Evolutionary conservation across 306 rosid genomes (phyloP).

Genomic region (Arachis hypogaea): DNA sequence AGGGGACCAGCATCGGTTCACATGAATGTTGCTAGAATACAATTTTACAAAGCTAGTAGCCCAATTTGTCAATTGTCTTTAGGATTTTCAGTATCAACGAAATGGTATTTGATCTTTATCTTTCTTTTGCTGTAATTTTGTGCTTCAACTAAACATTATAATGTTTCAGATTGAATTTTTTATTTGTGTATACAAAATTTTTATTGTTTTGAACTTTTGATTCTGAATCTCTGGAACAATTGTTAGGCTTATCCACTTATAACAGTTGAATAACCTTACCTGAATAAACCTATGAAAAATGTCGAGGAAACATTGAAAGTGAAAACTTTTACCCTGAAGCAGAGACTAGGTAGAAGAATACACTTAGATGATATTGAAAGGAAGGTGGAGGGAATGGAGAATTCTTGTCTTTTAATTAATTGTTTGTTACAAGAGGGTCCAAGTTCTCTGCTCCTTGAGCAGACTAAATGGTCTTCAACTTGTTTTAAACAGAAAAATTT

Average conservation of each 20-base stretch:
- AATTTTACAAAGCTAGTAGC: not conserved
- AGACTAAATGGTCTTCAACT: constrained; percentile 58
- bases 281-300: constrained; percentile 36
- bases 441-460: constrained; percentile 59
- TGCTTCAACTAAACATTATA: not conserved
- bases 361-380: constrained; percentile 31
- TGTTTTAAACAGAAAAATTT: constrained; percentile 58
- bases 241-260: not conserved
- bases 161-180: not conserved
- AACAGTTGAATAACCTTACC: constrained; percentile 1
- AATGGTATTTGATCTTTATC: not conserved
- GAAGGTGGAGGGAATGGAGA: constrained; percentile 55
- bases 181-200: not conserved
- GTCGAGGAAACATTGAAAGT: constrained; percentile 40
- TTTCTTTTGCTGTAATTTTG: not conserved
- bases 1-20: not conserved
- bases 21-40: constrained; percentile 14
- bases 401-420: constrained; percentile 50
- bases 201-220: not conserved
- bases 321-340: constrained; percentile 34
- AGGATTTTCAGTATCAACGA: not conserved
- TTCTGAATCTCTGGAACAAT: not conserved
- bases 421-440: constrained; percentile 52
- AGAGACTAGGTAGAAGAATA: constrained; percentile 34
- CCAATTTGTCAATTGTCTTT: constrained; percentile 8